Evolutionary conservation across 805 yeast genomes (phyloP), one percentile per base, ranked within the genome.

Genomic region (Yueomyces sp.): DNA sequence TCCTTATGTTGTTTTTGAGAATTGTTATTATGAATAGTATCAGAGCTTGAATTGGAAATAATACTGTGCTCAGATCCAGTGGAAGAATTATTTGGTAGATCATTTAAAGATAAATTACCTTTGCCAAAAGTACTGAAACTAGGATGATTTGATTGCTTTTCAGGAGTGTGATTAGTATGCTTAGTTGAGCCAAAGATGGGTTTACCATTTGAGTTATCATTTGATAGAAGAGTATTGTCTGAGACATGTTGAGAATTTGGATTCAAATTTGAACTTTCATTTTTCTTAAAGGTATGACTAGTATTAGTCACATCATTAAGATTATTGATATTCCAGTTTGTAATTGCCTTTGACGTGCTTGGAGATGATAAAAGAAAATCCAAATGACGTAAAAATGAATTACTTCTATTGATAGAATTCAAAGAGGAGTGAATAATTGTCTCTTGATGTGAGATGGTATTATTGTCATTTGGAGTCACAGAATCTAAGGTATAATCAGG

Each of bases 81-180:
- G 19, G 19, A 19, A 19, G 2, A 19, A 31, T 31, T 11, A 8
- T 8, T 11, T 31, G 34, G 11, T 34, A 63, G 50, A 5, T 53
- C 67, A 40, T 65, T 69, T 29, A 73, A 56, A 0, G 68, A 63
- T 37, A 77, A 60, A 44, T 73, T 71, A 2, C 83, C 83, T 40
- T 64, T 63, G 3, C 83, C 83, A 52, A 77, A 53, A 0, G 81
- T 68, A 30, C 71, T 65, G 11, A 76, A 54, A 0, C 77, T 74
- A 65, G 47, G 71, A 51, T 12, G 39, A 30, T 30, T 30, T 30
- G 9, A 30, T 6, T 6, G 9, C 6, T 30, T 6, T 30, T 9
- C 9, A 6, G 33, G 33, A 9, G 6, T 30, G 33, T 9, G 6
- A 30, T 30, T 30, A 6, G 9, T 30, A 30, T 30, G 6, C 33